phyloP scores from a whole-genome alignment of 2,329 filamentous ascomycete species.

The Exophiala mesophila region DNA sequence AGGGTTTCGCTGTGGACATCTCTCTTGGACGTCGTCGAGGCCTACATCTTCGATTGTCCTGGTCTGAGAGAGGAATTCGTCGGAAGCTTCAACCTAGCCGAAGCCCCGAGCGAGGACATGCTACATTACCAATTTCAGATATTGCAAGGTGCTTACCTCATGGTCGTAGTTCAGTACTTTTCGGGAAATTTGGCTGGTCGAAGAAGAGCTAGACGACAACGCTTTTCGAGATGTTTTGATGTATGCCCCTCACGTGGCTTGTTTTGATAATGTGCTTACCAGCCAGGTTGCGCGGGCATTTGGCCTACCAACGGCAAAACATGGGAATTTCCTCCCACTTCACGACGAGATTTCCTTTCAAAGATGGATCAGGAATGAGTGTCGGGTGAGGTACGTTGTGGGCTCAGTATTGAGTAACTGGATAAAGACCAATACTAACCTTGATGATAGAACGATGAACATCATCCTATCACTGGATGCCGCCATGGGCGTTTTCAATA shows the following conservation, averaged over 20 bases:
- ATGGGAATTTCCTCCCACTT: slow-evolving; percentile 33
- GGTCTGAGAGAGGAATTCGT: slow-evolving; percentile 35
- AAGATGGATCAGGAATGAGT: slow-evolving; percentile 42
- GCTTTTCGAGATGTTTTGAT: slow-evolving; percentile 39
- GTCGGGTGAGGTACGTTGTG: slow-evolving; percentile 36
- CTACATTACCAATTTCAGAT: slow-evolving; percentile 37
- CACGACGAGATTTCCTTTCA: slow-evolving; percentile 30
- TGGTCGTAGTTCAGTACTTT: slow-evolving; percentile 42
- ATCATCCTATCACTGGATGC: slow-evolving; percentile 40
- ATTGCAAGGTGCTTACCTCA: slow-evolving; percentile 41
- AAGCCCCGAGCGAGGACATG: slow-evolving; percentile 24
- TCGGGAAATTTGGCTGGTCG: slow-evolving; percentile 36
- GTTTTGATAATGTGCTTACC: slow-evolving; percentile 1
- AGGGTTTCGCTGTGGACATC: slow-evolving; percentile 19
- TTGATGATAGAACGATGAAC: slow-evolving; percentile 39
- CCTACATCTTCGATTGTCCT: slow-evolving; percentile 25
- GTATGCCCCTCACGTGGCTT: slow-evolving; percentile 25
- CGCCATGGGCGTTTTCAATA: slow-evolving; percentile 43
- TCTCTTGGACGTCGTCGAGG: slow-evolving; percentile 34
- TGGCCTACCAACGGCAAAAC: slow-evolving; percentile 35
- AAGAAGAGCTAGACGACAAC: slow-evolving; percentile 41
- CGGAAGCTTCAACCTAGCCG: slow-evolving; percentile 34
- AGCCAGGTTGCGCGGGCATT: slow-evolving; percentile 37
- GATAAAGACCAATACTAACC: too few species aligned
- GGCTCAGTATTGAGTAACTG: too few species aligned